Base-by-base conservation (phyloP, 306 rosid genomes). In the Sindora glabra region DNA sequence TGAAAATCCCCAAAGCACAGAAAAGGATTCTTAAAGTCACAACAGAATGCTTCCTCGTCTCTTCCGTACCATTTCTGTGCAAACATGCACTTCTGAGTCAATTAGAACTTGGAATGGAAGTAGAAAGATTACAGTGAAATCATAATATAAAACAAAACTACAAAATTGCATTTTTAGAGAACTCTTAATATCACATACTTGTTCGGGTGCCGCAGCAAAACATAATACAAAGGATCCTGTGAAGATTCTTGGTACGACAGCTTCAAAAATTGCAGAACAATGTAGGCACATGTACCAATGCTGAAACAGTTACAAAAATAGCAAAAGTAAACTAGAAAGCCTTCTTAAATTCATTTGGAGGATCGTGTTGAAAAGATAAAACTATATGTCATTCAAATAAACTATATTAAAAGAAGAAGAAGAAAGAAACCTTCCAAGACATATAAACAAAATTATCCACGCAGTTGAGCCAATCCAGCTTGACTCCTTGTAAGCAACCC, bases 401-500 rank as follows among this genome's bases (percentile, higher is more conserved):
- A 41, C 46, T 34, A 40, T 8, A 41, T 48, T 53, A 34, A 25
- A 65, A 15, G 45, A 23, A 48, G 17, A 44, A 66, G 24, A 40
- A 61, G n/a, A 55, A 52, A 2, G 12, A 47, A 40, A 87, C 95
- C 92, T 84, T 79, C 97, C 97, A 36, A 90, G 39, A 64, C 85
- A 81, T 34, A 63, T 67, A 64, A 90, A 82, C 3, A 90, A 62
- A 63, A 77, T 13, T 42, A 80, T 81, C 97, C 95, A 90, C 19
- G 80, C 24, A 44, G 72, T 27, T 51, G 90, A 83, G 65, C 62
- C 69, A 61, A 76, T 51, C 87, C 90, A 82, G 67, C 65, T 82
- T 38, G 90, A 64, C 50, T 90, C 97, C 79, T 87, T 90, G 75
- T 90, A 84, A 33, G 42, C 44, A 70, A 90, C 52, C 97, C 97